These are phyloP conservation scores for Kluyveromyces nonfermentans DNA, from an alignment of 805 yeast species.

Conservation along the genomic window DNA sequence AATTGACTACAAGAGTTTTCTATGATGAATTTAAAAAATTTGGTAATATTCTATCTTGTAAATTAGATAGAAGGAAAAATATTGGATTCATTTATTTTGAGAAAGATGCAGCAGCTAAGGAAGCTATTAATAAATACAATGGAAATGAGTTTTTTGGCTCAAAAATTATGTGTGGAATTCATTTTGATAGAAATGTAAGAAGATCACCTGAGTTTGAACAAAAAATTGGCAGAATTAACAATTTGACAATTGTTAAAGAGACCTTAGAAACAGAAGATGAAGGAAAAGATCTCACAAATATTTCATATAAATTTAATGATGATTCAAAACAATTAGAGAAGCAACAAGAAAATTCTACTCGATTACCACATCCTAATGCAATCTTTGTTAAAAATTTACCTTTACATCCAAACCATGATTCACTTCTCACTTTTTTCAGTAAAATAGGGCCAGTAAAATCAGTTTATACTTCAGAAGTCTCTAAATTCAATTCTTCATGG, in stretches of 20 bases:
- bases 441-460: conserved; percentile 29
- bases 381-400: conserved; percentile 30
- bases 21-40: conserved; percentile 40
- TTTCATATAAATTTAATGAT: not conserved
- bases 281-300: conserved; percentile 3
- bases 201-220: conserved; percentile 26
- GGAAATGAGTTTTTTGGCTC: conserved; percentile 23
- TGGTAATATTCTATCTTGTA: conserved; percentile 39
- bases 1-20: conserved; percentile 35
- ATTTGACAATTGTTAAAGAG: conserved; percentile 10
- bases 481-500: conserved; percentile 22
- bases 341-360: not conserved
- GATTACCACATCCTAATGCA: conserved; percentile 24
- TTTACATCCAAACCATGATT: conserved; percentile 21
- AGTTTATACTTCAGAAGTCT: conserved; percentile 25
- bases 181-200: conserved; percentile 31
- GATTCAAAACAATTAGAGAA: not conserved
- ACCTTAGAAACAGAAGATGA: conserved; percentile 10
- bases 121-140: conserved; percentile 28
- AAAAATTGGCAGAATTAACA: conserved; percentile 18
- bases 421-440: conserved; percentile 23
- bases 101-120: conserved; percentile 26
- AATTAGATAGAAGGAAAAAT: conserved; percentile 29
- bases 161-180: conserved; percentile 32
- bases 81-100: conserved; percentile 36